Conservation (phyloP, 2,329 filamentous ascomycete genomes). For the Pestalotiopsis sp. region DNA sequence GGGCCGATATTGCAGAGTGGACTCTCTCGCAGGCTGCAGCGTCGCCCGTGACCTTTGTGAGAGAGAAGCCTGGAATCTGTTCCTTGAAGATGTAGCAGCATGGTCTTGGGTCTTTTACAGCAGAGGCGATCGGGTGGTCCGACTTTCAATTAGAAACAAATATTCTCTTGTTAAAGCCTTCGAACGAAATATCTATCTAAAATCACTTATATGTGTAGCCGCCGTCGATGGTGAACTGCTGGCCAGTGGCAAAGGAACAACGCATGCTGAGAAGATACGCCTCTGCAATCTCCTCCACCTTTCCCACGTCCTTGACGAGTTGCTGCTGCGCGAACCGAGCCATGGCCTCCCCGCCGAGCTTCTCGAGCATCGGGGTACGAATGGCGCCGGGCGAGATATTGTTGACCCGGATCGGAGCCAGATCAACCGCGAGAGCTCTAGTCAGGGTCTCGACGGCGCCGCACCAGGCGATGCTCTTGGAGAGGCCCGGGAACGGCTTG, state of each 20-base stretch:
- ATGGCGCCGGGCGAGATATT: not conserved
- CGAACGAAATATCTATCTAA: too few species aligned
- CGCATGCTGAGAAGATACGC: not conserved
- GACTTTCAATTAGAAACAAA: too few species aligned
- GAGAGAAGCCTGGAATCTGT: not conserved
- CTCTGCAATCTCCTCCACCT: not conserved
- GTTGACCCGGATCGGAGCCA: not conserved
- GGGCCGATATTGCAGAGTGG: slow-evolving; percentile 15
- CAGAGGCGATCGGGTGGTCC: too few species aligned
- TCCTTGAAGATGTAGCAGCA: not conserved
- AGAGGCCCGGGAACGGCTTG: not conserved
- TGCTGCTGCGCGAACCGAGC: not conserved
- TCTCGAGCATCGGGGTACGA: not conserved
- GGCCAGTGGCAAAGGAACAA: not conserved
- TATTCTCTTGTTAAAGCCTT: too few species aligned
- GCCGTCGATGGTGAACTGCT: not conserved
- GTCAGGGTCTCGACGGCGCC: not conserved
- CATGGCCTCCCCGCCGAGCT: not conserved
- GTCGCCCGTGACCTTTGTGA: not conserved
- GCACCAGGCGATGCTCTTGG: not conserved
- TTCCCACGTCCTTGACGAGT: not conserved
- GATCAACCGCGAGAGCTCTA: not conserved
- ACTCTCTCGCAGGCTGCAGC: slow-evolving; percentile 7
- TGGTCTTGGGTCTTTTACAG: too few species aligned
- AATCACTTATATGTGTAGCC: not conserved